A percentile compares a stretch with the other conserved stretches of the same genome.
phyloP scores from a whole-genome alignment of 2,329 filamentous ascomycete genomes.

The Penicillium vulpinum region DNA sequence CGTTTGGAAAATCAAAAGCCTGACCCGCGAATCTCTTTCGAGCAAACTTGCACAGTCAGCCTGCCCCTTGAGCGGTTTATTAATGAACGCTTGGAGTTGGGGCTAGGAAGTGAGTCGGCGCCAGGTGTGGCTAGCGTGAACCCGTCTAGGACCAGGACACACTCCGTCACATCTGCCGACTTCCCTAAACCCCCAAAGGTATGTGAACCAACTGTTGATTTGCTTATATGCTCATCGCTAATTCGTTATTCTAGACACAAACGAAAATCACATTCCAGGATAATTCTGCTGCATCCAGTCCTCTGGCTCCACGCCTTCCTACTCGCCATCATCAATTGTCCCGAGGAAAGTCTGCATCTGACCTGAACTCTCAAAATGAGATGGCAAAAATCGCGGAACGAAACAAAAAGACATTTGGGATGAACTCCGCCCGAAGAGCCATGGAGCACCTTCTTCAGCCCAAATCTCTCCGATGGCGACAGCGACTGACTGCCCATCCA shows the following conservation, averaged over 20 bases:
- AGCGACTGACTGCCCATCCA: slow-evolving; percentile 33
- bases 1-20: slow-evolving; percentile 29
- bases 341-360: slow-evolving; percentile 20
- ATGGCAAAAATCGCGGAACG: slow-evolving; percentile 21
- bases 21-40: slow-evolving; percentile 23
- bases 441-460: slow-evolving; percentile 23
- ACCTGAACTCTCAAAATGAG: slow-evolving; percentile 17
- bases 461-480: slow-evolving; percentile 27
- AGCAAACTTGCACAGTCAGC: slow-evolving; percentile 37
- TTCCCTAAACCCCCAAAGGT: slow-evolving; percentile 11
- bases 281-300: slow-evolving; percentile 6
- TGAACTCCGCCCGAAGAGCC: slow-evolving; percentile 18
- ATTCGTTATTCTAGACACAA: background rate
- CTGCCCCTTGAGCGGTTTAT: slow-evolving; percentile 43
- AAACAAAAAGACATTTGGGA: slow-evolving; percentile 17
- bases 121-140: slow-evolving; percentile 12
- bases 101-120: slow-evolving; percentile 22
- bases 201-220: background rate
- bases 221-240: background rate
- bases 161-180: slow-evolving; percentile 28
- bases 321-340: slow-evolving; percentile 13
- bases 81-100: slow-evolving; percentile 37
- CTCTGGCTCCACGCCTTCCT: slow-evolving; percentile 7
- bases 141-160: slow-evolving; percentile 15
- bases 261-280: background rate